Conservation (phyloP, 164 flowering plant genomes). For the Pachysandra terminalis region DNA sequence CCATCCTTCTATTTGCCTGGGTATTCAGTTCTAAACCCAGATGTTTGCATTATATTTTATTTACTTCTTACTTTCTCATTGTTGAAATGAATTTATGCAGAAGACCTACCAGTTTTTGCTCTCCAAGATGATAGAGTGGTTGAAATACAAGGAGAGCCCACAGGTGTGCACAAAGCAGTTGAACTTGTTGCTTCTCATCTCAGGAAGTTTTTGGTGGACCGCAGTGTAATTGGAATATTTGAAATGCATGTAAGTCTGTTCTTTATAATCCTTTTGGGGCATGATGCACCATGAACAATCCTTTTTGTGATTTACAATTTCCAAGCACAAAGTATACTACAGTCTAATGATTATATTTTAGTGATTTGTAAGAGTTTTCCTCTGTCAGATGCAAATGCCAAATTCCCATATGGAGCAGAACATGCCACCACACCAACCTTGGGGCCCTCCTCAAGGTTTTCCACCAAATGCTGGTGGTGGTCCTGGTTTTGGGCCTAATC, state of each 20-base stretch:
- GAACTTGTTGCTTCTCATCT: slow-evolving; percentile 86
- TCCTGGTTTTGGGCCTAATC: slow-evolving; percentile 58
- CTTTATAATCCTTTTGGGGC: not conserved
- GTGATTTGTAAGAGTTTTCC: not conserved
- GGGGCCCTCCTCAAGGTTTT: slow-evolving; percentile 86
- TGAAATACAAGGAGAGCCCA: slow-evolving; percentile 82
- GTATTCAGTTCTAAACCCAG: too few species aligned
- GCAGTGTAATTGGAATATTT: slow-evolving; percentile 73
- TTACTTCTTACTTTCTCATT: too few species aligned
- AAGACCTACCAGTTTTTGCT: slow-evolving; percentile 82
- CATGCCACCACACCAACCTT: slow-evolving; percentile 66
- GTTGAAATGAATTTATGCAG: slow-evolving; percentile 37
- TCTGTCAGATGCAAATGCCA: slow-evolving; percentile 65
- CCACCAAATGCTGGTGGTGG: slow-evolving; percentile 55
- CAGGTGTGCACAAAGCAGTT: slow-evolving; percentile 72
- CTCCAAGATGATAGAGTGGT: slow-evolving; percentile 91
- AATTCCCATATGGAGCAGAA: slow-evolving; percentile 57
- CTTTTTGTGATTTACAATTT: not conserved
- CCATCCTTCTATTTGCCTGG: not conserved
- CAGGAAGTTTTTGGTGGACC: slow-evolving; percentile 92
- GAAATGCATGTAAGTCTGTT: slow-evolving; percentile 65
- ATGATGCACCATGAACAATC: not conserved
- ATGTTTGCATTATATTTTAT: too few species aligned
- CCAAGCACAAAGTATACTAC: too few species aligned
- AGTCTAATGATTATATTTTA: not conserved